phyloP scores from a whole-genome alignment of 805 yeast species.

The Ogataea methylovora region DNA sequence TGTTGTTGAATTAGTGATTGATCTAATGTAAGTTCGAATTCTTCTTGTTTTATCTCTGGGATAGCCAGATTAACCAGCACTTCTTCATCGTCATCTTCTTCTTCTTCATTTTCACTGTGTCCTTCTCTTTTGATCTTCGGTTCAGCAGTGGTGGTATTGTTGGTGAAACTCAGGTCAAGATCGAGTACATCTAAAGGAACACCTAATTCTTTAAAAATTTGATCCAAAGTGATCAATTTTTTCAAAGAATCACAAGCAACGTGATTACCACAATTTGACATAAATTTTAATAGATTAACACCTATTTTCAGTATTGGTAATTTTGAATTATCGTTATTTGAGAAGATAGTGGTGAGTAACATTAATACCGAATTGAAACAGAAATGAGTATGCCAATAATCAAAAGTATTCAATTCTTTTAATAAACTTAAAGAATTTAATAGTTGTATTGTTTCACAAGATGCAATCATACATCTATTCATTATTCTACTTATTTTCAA shows the following conservation, averaged over 20 bases:
- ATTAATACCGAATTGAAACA: slow-evolving; percentile 28
- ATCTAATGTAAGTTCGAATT: not conserved
- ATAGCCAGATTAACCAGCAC: not conserved
- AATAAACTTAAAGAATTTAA: slow-evolving; percentile 18
- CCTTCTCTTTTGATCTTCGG: too few relatives aligned
- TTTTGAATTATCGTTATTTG: slow-evolving; percentile 5
- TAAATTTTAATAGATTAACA: slow-evolving; percentile 18
- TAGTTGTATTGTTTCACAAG: slow-evolving; percentile 24
- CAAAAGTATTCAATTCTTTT: slow-evolving; percentile 27
- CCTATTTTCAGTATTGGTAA: slow-evolving; percentile 9
- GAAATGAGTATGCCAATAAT: slow-evolving; percentile 33
- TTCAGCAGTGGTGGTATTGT: too few relatives aligned
- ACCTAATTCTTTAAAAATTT: slow-evolving; percentile 14
- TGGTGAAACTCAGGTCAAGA: too few relatives aligned
- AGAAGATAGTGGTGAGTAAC: slow-evolving; percentile 13
- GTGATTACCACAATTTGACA: slow-evolving; percentile 21
- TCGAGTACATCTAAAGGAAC: slow-evolving; percentile 1
- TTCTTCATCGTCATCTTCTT: slow-evolving; percentile 1
- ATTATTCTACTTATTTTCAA: slow-evolving; percentile 19
- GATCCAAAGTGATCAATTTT: slow-evolving; percentile 15
- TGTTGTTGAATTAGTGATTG: slow-evolving; percentile 13
- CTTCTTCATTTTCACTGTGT: too few relatives aligned
- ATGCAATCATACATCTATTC: slow-evolving; percentile 23
- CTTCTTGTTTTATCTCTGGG: not conserved
- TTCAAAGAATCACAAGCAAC: slow-evolving; percentile 18